Base-by-base conservation (phyloP, 169 alveolate genomes). In the Plasmodium blacklocki region DNA sequence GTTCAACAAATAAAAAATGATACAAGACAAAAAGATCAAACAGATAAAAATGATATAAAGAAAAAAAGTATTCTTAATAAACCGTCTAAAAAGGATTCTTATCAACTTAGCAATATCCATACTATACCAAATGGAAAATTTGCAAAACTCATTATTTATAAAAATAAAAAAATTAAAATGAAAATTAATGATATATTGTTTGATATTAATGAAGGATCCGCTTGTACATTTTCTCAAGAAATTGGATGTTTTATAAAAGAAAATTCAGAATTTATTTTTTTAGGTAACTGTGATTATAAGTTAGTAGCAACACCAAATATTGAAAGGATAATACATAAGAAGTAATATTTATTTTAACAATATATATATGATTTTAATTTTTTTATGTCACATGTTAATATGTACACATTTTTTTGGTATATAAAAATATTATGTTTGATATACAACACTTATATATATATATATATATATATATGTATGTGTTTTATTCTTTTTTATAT, bases 161-260 rank as follows among this genome's bases (percentile, higher is more conserved):
- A 85, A 59, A 85, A 85, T 64, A 85, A 85, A 71, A 85, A 85
- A 71, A 85, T 85, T 39, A 85, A 85, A 85, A 85, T 85, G 92
- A 85, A 88, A 88, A 88, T 88, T 39, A 70, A 70, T 52, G 89
- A 74, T 29, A 74, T 75, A 3, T 11, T 75, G 14, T 88, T 88
- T 68, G 93, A 88, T 70, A 70, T 88, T 19, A 70, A 73, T 47
- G 89, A 74, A 74, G 93, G 93, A 45, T 88, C 93, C 3, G 83
- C 56, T 21, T 88, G 93, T 63, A 88, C 88, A 7, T 88, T 88
- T 68, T 88, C 93, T 23, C 93, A 88, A 88, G 93, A 88, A 43
- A 70, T 88, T 23, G 93, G 85, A 43, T 88, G 93, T 60, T 74
- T 62, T 60, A 76, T 88, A 74, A 76, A 73, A 26, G 93, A 74